phyloP scores from a whole-genome alignment of 805 yeast genomes.

The Yamadazyma phyllophila region DNA sequence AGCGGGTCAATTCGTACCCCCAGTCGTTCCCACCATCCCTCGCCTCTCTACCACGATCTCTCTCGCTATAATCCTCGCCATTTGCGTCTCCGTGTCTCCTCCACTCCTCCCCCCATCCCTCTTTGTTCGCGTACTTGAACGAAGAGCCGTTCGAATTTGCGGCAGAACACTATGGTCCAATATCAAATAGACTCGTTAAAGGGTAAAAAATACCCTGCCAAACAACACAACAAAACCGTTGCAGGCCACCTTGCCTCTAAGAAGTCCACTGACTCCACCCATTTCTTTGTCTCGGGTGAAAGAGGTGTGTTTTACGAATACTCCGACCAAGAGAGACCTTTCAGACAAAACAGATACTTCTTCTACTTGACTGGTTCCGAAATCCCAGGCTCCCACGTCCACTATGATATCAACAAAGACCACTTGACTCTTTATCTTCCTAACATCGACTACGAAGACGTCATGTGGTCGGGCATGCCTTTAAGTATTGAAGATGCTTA shows the following conservation, averaged over 20 bases:
- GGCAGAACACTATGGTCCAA: slow-evolving; percentile 1
- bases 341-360: slow-evolving; percentile 90
- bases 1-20: too few species aligned
- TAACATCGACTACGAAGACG: slow-evolving; percentile 79
- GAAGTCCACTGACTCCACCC: slow-evolving; percentile 18
- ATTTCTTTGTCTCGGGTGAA: slow-evolving; percentile 63
- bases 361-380: slow-evolving; percentile 82
- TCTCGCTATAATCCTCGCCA: too few species aligned
- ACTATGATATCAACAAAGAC: slow-evolving; percentile 53
- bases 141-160: neutral
- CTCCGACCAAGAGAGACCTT: slow-evolving; percentile 73
- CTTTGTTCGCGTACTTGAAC: neutral
- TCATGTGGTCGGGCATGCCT: slow-evolving; percentile 97
- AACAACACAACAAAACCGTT: slow-evolving; percentile 63
- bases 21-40: too few species aligned
- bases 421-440: slow-evolving; percentile 76
- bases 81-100: neutral
- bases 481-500: slow-evolving; percentile 62
- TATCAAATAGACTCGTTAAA: slow-evolving; percentile 10
- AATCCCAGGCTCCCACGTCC: slow-evolving; percentile 70
- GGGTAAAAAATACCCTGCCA: slow-evolving; percentile 75
- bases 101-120: neutral
- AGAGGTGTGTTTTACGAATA: slow-evolving; percentile 59
- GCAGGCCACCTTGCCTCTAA: slow-evolving; percentile 33
- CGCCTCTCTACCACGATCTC: too few species aligned